Evolutionary conservation across 176 grass and related monocot genomes (phyloP), one percentile per base, ranked within the genome.

Genomic region (Triticum turgidum): DNA sequence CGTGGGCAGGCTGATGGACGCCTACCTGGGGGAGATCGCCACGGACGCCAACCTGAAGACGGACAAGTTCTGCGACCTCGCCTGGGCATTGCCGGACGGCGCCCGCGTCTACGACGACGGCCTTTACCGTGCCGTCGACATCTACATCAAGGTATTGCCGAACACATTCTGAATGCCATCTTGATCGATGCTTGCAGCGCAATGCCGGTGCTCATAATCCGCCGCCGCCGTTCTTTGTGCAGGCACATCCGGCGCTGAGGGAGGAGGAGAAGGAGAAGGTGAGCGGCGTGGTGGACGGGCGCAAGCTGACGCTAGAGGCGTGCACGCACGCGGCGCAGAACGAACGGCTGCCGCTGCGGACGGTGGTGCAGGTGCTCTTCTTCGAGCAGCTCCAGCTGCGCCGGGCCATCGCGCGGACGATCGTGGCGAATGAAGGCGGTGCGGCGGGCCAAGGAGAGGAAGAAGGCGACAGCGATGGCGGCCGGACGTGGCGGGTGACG

Each of bases 331-430:
- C 94, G 5, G 92, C 94, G 61, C 97, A 99, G 88, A 97, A 99
- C 20, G 97, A 99, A 24, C 90, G 97, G 72, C 84, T 99, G 78
- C 94, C 97, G 4, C 80, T 97, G 39, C 87, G 97, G 66, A 91
- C 97, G 7, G 94, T 99, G 1, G 97, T 99, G 62, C 97, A 97
- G 80, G 97, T 97, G 62, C 90, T 99, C 41, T 99, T 99, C 91
- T 99, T 99, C 89, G 97, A 99, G 89, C 97, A 99, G 85, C 90
- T 97, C 18, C 97, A 99, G 90, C 92, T 99, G n/a, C 94, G 94
- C 5, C 87, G 85, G 22, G 97, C 94, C 8, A 99, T 99, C 35
- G 89, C 92, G 0, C 79, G 78, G 64, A 97, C 97, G 17, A 92
- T 99, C 58, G 77, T 97, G 38, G 91, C 85, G 4, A 89, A 90